These are phyloP conservation scores for Talaromyces thailandensis DNA, from an alignment of 495 filamentous ascomycete species.

Conservation along the genomic window DNA sequence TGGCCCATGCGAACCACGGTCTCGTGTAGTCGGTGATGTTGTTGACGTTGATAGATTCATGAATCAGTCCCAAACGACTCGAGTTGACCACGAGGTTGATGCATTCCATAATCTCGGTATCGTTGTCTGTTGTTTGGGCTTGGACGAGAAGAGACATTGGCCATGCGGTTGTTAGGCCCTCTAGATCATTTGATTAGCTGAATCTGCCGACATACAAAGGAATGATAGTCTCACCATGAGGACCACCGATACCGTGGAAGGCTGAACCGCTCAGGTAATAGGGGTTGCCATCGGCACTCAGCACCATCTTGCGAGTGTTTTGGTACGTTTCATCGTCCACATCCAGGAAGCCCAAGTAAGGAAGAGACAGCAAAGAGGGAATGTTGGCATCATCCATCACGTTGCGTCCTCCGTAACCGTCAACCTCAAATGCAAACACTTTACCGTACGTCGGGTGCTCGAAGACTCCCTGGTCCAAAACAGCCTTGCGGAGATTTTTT, in stretches of 20 bases:
- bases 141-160: conserved; percentile 91
- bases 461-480: conserved; percentile 90
- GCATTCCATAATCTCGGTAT: conserved; percentile 67
- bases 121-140: conserved; percentile 81
- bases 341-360: conserved; percentile 75
- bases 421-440: conserved; percentile 95
- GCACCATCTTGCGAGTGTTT: conserved; percentile 89
- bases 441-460: conserved; percentile 70
- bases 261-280: conserved; percentile 75
- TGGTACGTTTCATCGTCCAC: conserved; percentile 60
- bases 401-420: conserved; percentile 85
- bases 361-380: conserved; percentile 80
- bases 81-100: conserved; percentile 65
- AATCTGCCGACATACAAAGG: neutral
- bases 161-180: conserved; percentile 89
- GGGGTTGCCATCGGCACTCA: conserved; percentile 70
- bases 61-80: conserved; percentile 69
- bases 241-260: conserved; percentile 85
- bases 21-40: conserved; percentile 65
- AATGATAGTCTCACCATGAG: conserved; percentile 34
- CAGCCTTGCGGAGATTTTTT: conserved; percentile 59
- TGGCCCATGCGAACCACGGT: conserved; percentile 97
- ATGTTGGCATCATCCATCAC: conserved; percentile 98
- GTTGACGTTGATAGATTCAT: conserved; percentile 89
- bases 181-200: conserved; percentile 19